Conservation (phyloP, 495 filamentous ascomycete genomes). For the Xylaria intraflava region DNA sequence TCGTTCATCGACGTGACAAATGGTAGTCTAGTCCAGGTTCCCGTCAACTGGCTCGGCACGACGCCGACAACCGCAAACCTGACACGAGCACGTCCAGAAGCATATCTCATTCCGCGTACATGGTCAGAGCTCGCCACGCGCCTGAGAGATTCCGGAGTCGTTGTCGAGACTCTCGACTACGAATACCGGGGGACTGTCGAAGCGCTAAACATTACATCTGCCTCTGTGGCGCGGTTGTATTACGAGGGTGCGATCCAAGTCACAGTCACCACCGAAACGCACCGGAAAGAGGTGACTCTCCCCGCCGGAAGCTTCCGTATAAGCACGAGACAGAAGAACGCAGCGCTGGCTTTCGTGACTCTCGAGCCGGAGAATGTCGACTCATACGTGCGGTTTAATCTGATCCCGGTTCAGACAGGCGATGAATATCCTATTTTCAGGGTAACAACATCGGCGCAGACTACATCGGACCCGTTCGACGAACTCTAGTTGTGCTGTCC, state of each 20-base stretch:
- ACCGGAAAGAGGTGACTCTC: slow-evolving; percentile 14
- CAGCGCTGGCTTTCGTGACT: slow-evolving; percentile 22
- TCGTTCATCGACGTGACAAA: slow-evolving; percentile 16
- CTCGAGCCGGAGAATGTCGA: slow-evolving; percentile 33
- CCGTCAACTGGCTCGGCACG: slow-evolving; percentile 26
- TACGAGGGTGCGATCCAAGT: slow-evolving; percentile 31
- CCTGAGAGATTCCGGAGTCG: slow-evolving; percentile 20
- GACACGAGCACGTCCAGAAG: slow-evolving; percentile 23
- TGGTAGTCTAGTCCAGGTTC: slow-evolving; percentile 17
- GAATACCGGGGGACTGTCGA: slow-evolving; percentile 24
- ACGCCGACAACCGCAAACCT: slow-evolving; percentile 28
- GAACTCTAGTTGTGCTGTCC: slow-evolving; percentile 9
- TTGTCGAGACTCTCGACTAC: slow-evolving; percentile 20
- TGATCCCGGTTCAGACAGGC: slow-evolving; percentile 23
- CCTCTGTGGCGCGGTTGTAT: slow-evolving; percentile 16
- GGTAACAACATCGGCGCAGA: not conserved
- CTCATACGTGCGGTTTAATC: slow-evolving; percentile 27
- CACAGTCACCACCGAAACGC: slow-evolving; percentile 20
- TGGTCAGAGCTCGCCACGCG: slow-evolving; percentile 24
- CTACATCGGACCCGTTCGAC: not conserved
- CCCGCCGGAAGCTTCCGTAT: slow-evolving; percentile 23
- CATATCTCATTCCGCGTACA: slow-evolving; percentile 28
- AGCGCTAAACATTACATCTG: slow-evolving; percentile 19
- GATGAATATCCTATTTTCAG: slow-evolving; percentile 32
- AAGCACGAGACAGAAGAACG: slow-evolving; percentile 22